Evolutionary conservation across 176 grass and related monocot genomes (phyloP).

Genomic region (Oryza longistaminata): DNA sequence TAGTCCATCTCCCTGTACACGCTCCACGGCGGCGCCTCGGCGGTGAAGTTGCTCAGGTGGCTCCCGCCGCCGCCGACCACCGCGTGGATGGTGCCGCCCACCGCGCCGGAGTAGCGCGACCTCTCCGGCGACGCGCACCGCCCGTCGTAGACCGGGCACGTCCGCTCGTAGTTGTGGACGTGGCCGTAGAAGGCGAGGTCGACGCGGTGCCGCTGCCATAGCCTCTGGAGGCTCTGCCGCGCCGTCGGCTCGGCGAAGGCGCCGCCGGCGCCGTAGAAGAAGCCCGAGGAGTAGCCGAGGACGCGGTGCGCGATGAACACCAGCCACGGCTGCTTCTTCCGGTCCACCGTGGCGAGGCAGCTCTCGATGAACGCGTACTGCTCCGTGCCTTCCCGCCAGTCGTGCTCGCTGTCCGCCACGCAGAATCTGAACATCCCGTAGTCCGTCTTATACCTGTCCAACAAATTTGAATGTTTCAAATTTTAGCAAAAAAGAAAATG

Average conservation of each 20-base stretch:
- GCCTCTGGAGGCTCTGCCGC: conserved; percentile 63
- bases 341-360: conserved; percentile 72
- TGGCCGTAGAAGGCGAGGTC: conserved; percentile 84
- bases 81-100: conserved; percentile 74
- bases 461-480: not conserved
- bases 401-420: conserved; percentile 81
- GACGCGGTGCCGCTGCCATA: conserved; percentile 76
- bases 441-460: conserved; percentile 72
- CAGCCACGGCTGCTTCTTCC: conserved; percentile 86
- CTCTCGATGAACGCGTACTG: conserved; percentile 76
- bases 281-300: conserved; percentile 73
- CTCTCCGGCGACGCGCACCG: conserved; percentile 44
- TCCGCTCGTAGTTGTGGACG: conserved; percentile 87
- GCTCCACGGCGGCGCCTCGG: conserved; percentile 59
- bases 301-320: conserved; percentile 87
- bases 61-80: conserved; percentile 77
- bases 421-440: conserved; percentile 95
- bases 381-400: conserved; percentile 82
- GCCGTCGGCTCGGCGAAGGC: conserved; percentile 69
- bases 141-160: conserved; percentile 63
- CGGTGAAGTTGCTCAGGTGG: conserved; percentile 61
- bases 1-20: conserved; percentile 66
- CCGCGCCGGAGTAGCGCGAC: conserved; percentile 51
- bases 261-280: conserved; percentile 43
- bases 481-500: too few relatives aligned